These are phyloP conservation scores for Apophysomyces sp. DNA, from an alignment of 371 early-diverging fungal species.

Conservation along the genomic window DNA sequence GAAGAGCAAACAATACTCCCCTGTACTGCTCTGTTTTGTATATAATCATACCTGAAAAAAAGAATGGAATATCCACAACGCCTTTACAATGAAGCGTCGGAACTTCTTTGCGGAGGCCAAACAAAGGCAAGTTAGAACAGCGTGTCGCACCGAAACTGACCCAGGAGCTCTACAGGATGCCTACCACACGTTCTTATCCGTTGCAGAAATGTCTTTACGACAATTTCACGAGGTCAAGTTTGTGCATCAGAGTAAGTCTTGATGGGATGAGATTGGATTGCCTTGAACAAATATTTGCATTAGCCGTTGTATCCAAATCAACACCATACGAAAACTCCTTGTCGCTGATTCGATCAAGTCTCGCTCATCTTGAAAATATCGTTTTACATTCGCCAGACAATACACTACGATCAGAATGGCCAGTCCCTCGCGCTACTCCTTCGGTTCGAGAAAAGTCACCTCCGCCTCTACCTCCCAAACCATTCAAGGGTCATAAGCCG, in stretches of 20 bases:
- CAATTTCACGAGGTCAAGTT: constrained; percentile 41
- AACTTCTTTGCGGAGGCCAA: constrained; percentile 34
- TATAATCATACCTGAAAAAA: not conserved
- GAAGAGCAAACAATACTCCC: not conserved
- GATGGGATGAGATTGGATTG: not conserved
- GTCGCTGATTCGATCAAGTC: constrained; percentile 30
- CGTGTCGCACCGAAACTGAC: not conserved
- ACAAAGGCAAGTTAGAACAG: constrained; percentile 22
- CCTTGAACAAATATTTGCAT: not conserved
- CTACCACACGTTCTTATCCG: constrained; percentile 35
- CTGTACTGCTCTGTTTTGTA: not conserved
- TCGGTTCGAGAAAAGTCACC: constrained; percentile 11
- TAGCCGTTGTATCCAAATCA: constrained; percentile 39
- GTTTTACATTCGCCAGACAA: constrained; percentile 19
- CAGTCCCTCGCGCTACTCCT: not conserved
- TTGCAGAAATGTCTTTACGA: constrained; percentile 30
- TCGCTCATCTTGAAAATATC: constrained; percentile 38
- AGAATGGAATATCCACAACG: constrained; percentile 19
- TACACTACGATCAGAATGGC: not conserved
- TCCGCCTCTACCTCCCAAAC: constrained; percentile 46
- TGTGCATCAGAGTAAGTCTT: constrained; percentile 42
- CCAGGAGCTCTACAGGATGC: constrained; percentile 32
- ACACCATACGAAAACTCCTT: constrained; percentile 25
- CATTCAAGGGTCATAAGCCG: constrained; percentile 15
- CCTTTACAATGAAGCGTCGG: constrained; percentile 31